These are phyloP conservation scores for Penicillium sp. DNA, from an alignment of 2,329 filamentous ascomycete genomes.

Conservation along the genomic window DNA sequence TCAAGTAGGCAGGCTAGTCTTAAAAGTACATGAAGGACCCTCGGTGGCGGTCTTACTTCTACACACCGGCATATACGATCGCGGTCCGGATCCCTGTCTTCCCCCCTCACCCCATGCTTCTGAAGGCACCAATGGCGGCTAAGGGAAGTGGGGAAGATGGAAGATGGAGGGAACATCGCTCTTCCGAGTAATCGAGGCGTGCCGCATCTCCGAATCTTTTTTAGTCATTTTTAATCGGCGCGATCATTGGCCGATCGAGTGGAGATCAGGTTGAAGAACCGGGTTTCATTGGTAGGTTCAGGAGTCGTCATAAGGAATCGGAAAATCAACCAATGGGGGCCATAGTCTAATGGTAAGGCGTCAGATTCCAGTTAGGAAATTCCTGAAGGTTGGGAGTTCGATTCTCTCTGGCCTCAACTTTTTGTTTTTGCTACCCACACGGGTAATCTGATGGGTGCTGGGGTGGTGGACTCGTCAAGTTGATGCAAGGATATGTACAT, in stretches of 20 bases:
- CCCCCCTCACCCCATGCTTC: not conserved
- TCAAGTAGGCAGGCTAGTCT: not conserved
- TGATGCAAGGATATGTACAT: too few relatives aligned
- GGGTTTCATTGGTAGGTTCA: not conserved
- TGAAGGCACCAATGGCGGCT: not conserved
- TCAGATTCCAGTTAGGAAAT: not conserved
- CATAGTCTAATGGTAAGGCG: not conserved
- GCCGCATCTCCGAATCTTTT: not conserved
- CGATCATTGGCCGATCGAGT: not conserved
- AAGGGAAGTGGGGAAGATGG: not conserved
- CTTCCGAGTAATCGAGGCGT: slow-evolving; percentile 1
- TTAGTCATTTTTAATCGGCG: not conserved
- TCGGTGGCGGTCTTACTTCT: not conserved
- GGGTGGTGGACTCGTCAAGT: too few relatives aligned
- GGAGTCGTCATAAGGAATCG: not conserved
- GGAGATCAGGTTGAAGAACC: not conserved
- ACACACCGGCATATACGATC: not conserved
- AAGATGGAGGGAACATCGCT: slow-evolving; percentile 4
- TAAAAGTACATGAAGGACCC: not conserved
- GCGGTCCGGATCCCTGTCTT: not conserved
- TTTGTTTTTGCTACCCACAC: not conserved
- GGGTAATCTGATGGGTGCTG: not conserved
- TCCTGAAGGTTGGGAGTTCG: not conserved
- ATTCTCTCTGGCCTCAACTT: not conserved
- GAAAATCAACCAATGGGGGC: not conserved